Conservation (phyloP, 768 basidiomycete species). For the Phaffia tasmanica region DNA sequence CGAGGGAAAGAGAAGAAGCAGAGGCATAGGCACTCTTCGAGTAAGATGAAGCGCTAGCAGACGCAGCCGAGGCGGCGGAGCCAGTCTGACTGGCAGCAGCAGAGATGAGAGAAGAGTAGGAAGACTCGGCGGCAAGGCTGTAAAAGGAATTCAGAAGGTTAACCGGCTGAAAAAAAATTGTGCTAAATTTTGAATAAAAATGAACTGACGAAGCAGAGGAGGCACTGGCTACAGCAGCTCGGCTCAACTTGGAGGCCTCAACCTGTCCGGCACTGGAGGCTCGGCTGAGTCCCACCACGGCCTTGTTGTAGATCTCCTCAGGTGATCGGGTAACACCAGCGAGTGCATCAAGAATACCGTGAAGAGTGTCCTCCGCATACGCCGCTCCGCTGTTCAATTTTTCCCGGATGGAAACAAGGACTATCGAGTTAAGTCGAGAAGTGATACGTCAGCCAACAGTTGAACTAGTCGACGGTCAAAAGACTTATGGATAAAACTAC, state of each 20-base stretch:
- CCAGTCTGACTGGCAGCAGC: slow-evolving; percentile 33
- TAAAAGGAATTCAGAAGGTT: background rate
- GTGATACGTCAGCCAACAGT: background rate
- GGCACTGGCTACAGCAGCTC: slow-evolving; percentile 15
- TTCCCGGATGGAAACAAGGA: slow-evolving; percentile 55
- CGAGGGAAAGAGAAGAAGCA: slow-evolving; percentile 31
- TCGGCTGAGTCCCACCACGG: slow-evolving; percentile 32
- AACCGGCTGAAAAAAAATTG: background rate
- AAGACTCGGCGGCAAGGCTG: slow-evolving; percentile 15
- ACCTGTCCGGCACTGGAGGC: slow-evolving; percentile 7
- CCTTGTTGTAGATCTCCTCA: slow-evolving; percentile 31
- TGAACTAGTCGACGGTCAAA: background rate
- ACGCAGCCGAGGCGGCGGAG: slow-evolving; percentile 22
- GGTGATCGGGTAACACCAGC: slow-evolving; percentile 27
- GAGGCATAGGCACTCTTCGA: slow-evolving; percentile 30
- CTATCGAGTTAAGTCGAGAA: background rate
- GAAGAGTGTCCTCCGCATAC: slow-evolving; percentile 66
- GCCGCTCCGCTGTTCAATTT: slow-evolving; percentile 57
- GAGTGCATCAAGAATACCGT: slow-evolving; percentile 37
- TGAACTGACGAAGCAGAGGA: slow-evolving; percentile 26
- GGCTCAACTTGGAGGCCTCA: slow-evolving; percentile 12
- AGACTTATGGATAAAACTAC: background rate
- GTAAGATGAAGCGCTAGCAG: slow-evolving; percentile 28
- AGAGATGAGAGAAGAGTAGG: slow-evolving; percentile 27
- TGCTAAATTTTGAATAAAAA: background rate